Base-by-base conservation (phyloP, 1,284 basidiomycete species). In the Mycena citricolor region DNA sequence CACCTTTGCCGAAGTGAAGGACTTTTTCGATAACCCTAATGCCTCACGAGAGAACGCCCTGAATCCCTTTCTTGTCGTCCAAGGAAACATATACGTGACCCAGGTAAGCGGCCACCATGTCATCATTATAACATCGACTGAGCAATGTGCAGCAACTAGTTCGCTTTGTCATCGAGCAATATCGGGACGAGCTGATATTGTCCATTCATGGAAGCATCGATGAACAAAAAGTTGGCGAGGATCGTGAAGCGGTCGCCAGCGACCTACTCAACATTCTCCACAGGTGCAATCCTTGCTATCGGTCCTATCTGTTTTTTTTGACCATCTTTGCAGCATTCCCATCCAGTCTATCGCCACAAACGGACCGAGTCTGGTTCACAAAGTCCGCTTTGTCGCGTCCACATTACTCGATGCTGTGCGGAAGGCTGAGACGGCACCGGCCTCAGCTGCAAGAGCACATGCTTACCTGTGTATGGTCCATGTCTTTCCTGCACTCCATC, bases 321-420 rank as follows among this genome's bases (percentile, higher is more conserved):
- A 44, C 36, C 26, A 37, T 33, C 42, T 55, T 28, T 55, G 35
- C 55, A 90, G 86, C 58, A 92, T 93, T 55, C 90, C 90, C 6
- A 91, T 93, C 47, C 89, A 91, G 63, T 89, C 86, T 19, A 91
- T 93, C 56, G 90, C 90, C 8, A 90, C 90, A 34, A 94, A 93
- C 61, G 88, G 87, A 8, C 82, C 86, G 4, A 86, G 83, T 47
- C 66, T 89, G 67, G 86, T 93, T 12, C 83, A 88, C 62, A 93
- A 93, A 73, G 88, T 93, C 47, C 82, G 90, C 43, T 92, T 91
- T 60, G 87, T 93, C 16, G 90, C 90, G 11, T 91, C 87, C 17
- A 91, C 88, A 2, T 68, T 94, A 37, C 73, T 94, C 47, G 90
- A 94, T 61, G 81, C 86, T n/a, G 83, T 94, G 34, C 75, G 83